phyloP scores from a whole-genome alignment of 1,284 basidiomycete species.

The Athelia psychrophila region DNA sequence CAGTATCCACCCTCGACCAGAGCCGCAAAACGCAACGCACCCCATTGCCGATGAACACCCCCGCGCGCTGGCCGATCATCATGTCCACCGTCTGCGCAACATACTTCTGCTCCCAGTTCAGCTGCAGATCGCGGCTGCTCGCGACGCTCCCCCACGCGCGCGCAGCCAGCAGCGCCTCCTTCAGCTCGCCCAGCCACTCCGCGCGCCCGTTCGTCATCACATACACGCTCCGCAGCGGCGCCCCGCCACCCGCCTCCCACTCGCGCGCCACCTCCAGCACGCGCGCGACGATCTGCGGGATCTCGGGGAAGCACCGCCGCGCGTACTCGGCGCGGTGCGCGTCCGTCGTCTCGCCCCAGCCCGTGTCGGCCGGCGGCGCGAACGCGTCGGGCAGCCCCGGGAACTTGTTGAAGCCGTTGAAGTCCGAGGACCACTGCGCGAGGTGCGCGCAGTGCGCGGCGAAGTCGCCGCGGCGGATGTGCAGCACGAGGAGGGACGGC shows the following conservation, averaged over 20 bases:
- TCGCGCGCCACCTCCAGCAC: conserved; percentile 34
- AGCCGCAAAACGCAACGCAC: conserved; percentile 29
- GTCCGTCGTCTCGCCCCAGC: conserved; percentile 21
- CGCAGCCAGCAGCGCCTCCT: conserved; percentile 23
- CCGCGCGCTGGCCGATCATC: conserved; percentile 45
- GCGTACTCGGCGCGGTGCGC: conserved; percentile 30
- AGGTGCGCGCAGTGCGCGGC: conserved; percentile 26
- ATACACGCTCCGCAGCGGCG: conserved; percentile 36
- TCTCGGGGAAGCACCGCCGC: conserved; percentile 45
- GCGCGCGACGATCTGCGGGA: conserved; percentile 40
- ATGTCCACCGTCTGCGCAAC: conserved; percentile 51
- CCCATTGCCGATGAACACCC: conserved; percentile 55
- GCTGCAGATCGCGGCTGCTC: conserved; percentile 41
- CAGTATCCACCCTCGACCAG: neutral
- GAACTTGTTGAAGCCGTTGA: conserved; percentile 44
- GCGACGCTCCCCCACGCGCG: conserved; percentile 36
- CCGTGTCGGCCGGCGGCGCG: conserved; percentile 17
- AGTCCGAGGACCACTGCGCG: conserved; percentile 25
- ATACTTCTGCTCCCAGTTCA: conserved; percentile 42
- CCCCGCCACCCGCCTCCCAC: conserved; percentile 22
- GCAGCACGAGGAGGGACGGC: conserved; percentile 28
- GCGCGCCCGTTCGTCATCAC: conserved; percentile 41
- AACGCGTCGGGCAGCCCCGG: conserved; percentile 37
- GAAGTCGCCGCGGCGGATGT: conserved; percentile 38
- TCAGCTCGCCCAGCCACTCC: conserved; percentile 31